phyloP scores from a whole-genome alignment of 2,329 filamentous ascomycete species.

The Sarocladium strictum region DNA sequence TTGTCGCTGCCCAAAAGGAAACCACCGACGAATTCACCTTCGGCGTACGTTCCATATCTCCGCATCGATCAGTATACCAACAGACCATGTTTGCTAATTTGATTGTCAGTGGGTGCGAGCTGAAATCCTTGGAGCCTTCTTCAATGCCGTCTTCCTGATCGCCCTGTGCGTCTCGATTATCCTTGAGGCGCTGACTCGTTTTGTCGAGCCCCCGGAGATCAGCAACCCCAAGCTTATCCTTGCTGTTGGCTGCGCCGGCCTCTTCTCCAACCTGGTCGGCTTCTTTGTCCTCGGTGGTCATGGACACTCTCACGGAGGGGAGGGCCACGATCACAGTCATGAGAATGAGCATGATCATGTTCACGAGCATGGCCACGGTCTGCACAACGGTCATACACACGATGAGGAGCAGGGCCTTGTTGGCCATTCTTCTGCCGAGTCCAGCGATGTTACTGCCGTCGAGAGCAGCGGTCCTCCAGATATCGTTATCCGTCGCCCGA shows the following conservation, averaged over 20 bases:
- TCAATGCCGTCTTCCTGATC: slow-evolving; percentile 97
- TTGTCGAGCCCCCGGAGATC: slow-evolving; percentile 87
- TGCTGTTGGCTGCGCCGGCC: slow-evolving; percentile 79
- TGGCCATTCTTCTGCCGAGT: slow-evolving; percentile 28
- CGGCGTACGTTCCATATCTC: slow-evolving; percentile 54
- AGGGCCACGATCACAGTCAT: slow-evolving; percentile 46
- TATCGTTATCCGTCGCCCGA: slow-evolving; percentile 48
- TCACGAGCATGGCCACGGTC: slow-evolving; percentile 15
- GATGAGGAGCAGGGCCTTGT: slow-evolving; percentile 48
- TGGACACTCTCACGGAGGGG: slow-evolving; percentile 70
- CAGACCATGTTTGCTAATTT: neutral
- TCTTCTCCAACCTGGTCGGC: slow-evolving; percentile 83
- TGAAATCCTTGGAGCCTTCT: slow-evolving; percentile 90
- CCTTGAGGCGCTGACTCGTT: slow-evolving; percentile 86
- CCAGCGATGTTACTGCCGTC: slow-evolving; percentile 27
- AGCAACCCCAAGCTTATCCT: slow-evolving; percentile 80
- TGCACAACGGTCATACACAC: slow-evolving; percentile 17
- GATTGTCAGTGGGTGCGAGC: slow-evolving; percentile 84
- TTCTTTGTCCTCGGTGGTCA: slow-evolving; percentile 91
- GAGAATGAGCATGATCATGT: slow-evolving; percentile 35
- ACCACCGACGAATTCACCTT: slow-evolving; percentile 93
- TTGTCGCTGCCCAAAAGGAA: slow-evolving; percentile 77
- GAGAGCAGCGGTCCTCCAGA: slow-evolving; percentile 54
- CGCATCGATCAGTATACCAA: neutral
- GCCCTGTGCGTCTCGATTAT: slow-evolving; percentile 95